Base-by-base conservation (phyloP, 805 yeast species). In the Ogataea trehalophila region DNA sequence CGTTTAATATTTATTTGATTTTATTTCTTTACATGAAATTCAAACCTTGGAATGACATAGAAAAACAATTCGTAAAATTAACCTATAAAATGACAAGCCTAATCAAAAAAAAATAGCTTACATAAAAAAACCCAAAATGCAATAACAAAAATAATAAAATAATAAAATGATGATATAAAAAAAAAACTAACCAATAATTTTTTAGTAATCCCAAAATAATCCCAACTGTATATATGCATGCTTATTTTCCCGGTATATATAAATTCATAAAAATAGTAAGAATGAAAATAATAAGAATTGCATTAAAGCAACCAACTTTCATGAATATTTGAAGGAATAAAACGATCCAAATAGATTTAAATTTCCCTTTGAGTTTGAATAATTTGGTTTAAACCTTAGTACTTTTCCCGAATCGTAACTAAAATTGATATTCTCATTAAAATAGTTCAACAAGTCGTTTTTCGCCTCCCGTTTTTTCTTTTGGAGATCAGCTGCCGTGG, bases 401-500 rank as follows among this genome's bases (percentile, higher is more conserved):
- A 55, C 58, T 41, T 59, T 60, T 20, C 44, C 39, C 15, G 49
- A 37, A 44, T 63, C 64, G 38, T 54, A 49, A 26, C 43, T 47
- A 44, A 59, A 58, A 23, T 52, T 57, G 34, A 48, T 50, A 37
- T 46, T 58, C 31, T 62, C 65, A 31, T 58, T 57, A 46, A 59
- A 51, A 41, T 56, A 59, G 11, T 47, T 50, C 36, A 55, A 36
- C 33, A 61, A 45, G 11, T 55, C 46, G 14, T 52, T 59, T 39
- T 51, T 59, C n/a, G 53, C 26, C 22, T 37, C 22, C 22, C 16
- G 23, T 23, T 39, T 20, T 26, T 23, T 26, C 11, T 9, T 26
- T 26, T 26, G 31, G 2, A 26, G 31, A 11, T 26, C 9, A 9
- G 31, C 9, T 26, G 31, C 9, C 31, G 13, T 26, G 13, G 31